A percentile compares a stretch with the other conserved stretches of the same genome.
Conservation (phyloP, 129 eudicot species). For the Tagetes erecta region DNA sequence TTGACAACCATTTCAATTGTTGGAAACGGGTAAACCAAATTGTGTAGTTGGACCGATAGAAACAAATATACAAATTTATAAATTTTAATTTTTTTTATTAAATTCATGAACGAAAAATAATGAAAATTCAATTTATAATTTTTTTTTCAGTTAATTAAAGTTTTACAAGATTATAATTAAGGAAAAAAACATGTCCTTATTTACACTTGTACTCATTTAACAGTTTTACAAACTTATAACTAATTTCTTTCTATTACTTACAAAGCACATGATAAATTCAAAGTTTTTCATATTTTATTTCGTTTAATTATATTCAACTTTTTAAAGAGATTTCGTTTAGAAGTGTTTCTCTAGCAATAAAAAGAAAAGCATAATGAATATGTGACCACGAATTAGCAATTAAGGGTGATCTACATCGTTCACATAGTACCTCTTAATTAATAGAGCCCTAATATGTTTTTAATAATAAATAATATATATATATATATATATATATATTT, state of each 20-base stretch:
- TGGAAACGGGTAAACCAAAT: too few species aligned
- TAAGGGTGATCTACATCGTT: slow-evolving; percentile 13
- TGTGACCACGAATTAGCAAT: not conserved
- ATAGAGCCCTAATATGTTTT: slow-evolving; percentile 6
- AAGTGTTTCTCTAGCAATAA: not conserved
- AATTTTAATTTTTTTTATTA: too few species aligned
- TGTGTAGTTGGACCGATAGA: too few species aligned
- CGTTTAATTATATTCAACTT: not conserved
- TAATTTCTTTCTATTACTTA: not conserved
- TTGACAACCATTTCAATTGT: too few species aligned
- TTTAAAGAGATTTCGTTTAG: not conserved
- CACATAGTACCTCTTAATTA: not conserved
- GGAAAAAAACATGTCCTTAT: too few species aligned
- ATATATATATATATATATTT: too few species aligned
- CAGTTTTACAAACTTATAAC: not conserved
- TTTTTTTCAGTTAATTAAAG: too few species aligned
- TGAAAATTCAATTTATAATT: too few species aligned
- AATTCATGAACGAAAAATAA: too few species aligned
- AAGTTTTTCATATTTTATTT: not conserved
- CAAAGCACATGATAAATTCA: not conserved
- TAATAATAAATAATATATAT: not conserved
- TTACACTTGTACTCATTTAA: not conserved
- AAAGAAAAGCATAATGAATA: not conserved
- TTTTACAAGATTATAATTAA: too few species aligned
- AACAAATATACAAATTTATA: too few species aligned